Conservation (phyloP, 2,329 filamentous ascomycete species). For the Clonostachys byssicola region DNA sequence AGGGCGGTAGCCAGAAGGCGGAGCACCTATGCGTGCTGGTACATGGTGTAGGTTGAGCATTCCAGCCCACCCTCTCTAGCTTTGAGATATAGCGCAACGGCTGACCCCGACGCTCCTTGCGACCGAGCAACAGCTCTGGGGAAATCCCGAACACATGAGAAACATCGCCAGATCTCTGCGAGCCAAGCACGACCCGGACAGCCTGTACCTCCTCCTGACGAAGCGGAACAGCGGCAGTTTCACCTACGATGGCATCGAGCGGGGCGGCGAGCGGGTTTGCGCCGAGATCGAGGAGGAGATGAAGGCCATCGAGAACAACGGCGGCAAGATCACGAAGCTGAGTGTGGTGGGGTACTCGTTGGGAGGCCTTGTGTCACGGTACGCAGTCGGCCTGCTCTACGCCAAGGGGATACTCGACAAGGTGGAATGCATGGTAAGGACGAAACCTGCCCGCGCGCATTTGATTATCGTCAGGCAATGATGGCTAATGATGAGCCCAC, state of each 20-base stretch:
- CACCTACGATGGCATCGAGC: conserved; percentile 67
- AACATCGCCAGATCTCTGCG: conserved; percentile 64
- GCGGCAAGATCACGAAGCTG: conserved; percentile 72
- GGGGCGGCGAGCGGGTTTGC: conserved; percentile 63
- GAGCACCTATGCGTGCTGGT: conserved; percentile 75
- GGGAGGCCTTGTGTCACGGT: conserved; percentile 81
- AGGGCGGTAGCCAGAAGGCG: conserved; percentile 47
- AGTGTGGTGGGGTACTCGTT: conserved; percentile 89
- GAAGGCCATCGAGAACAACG: conserved; percentile 50
- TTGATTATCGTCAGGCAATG: background rate
- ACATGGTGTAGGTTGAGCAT: conserved; percentile 57
- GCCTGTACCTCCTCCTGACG: conserved; percentile 66
- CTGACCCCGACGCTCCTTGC: too few relatives aligned
- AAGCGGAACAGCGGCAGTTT: conserved; percentile 71
- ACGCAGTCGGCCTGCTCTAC: conserved; percentile 79
- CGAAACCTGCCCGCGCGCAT: background rate
- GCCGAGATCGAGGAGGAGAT: conserved; percentile 64
- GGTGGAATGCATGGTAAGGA: conserved; percentile 68
- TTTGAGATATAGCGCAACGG: background rate
- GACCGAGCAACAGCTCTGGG: conserved; percentile 57
- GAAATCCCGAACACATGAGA: conserved; percentile 69
- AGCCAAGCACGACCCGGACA: conserved; percentile 54
- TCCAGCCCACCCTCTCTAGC: background rate
- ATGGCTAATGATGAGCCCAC: background rate
- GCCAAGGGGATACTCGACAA: conserved; percentile 76